phyloP scores from a whole-genome alignment of 1,284 basidiomycete genomes.

The Leccinum angustisporum region DNA sequence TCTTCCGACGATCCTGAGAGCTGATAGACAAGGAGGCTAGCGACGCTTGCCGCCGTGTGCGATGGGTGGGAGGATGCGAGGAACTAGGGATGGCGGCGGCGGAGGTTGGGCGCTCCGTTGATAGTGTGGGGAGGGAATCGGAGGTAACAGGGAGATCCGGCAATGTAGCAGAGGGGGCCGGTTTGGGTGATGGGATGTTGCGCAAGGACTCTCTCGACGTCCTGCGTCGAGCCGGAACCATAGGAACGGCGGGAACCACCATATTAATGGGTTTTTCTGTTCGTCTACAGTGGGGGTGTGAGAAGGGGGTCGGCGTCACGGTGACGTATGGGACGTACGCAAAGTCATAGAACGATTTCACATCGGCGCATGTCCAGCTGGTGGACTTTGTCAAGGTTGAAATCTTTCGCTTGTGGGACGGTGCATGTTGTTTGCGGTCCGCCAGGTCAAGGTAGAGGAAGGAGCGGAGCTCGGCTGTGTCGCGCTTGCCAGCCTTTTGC shows the following conservation, averaged over 20 bases:
- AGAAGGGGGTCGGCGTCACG: background rate
- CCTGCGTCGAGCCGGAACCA: conserved; percentile 28
- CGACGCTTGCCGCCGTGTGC: conserved; percentile 6
- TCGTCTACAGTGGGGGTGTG: conserved; percentile 18
- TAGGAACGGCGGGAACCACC: conserved; percentile 13
- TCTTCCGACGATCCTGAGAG: conserved; percentile 32
- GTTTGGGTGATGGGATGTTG: conserved; percentile 59
- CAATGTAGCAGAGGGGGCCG: conserved; percentile 50
- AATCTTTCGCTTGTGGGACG: conserved; percentile 43
- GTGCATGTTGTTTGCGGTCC: conserved; percentile 47
- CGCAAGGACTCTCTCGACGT: conserved; percentile 48
- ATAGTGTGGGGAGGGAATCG: conserved; percentile 5
- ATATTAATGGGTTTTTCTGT: conserved; percentile 10
- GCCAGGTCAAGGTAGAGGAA: conserved; percentile 63
- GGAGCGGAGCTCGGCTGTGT: conserved; percentile 45
- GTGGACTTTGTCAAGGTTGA: conserved; percentile 33
- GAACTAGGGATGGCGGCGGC: conserved; percentile 4
- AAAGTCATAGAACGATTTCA: conserved; percentile 18
- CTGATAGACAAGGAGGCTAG: conserved; percentile 37
- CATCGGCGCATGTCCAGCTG: conserved; percentile 28
- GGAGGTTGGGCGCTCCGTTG: conserved; percentile 17
- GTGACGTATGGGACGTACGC: conserved; percentile 18
- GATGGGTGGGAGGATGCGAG: conserved; percentile 7
- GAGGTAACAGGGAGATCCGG: conserved; percentile 30
- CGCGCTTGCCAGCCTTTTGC: conserved; percentile 41